These are phyloP conservation scores for Plasmodium fragile DNA, from an alignment of 169 alveolate species.

Conservation along the genomic window DNA sequence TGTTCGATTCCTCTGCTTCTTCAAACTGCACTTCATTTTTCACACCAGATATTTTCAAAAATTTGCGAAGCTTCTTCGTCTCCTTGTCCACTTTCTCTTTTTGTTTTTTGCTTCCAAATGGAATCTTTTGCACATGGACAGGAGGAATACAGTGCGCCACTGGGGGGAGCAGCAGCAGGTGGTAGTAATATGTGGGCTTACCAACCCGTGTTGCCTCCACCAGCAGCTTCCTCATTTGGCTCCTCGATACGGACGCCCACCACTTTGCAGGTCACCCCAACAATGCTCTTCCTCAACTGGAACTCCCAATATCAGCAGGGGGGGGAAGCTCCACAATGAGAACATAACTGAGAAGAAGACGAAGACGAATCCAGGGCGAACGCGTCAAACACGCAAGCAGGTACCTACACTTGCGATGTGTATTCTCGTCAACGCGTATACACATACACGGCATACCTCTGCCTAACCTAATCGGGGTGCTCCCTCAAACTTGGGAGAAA, in stretches of 20 bases:
- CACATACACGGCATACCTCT: background rate
- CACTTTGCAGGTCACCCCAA: background rate
- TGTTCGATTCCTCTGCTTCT: background rate
- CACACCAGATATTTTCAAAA: slow-evolving; percentile 48
- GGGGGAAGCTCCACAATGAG: background rate
- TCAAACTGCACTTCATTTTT: slow-evolving; percentile 9
- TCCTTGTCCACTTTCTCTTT: slow-evolving; percentile 63
- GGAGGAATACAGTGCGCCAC: background rate
- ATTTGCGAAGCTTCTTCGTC: slow-evolving; percentile 47
- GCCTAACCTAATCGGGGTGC: background rate
- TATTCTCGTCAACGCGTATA: background rate
- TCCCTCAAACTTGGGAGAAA: background rate
- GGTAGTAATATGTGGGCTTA: background rate
- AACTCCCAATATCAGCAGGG: background rate
- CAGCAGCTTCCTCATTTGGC: background rate
- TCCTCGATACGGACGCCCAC: background rate
- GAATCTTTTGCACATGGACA: background rate
- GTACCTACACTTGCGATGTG: background rate
- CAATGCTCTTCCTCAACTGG: background rate
- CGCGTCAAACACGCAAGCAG: background rate
- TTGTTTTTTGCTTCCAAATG: slow-evolving; percentile 72
- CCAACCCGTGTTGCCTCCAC: background rate
- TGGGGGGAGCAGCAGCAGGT: background rate
- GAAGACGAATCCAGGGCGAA: background rate
- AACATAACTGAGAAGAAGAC: no score